phyloP scores from a whole-genome alignment of 306 rosid species.

The Castanea mollissima region DNA sequence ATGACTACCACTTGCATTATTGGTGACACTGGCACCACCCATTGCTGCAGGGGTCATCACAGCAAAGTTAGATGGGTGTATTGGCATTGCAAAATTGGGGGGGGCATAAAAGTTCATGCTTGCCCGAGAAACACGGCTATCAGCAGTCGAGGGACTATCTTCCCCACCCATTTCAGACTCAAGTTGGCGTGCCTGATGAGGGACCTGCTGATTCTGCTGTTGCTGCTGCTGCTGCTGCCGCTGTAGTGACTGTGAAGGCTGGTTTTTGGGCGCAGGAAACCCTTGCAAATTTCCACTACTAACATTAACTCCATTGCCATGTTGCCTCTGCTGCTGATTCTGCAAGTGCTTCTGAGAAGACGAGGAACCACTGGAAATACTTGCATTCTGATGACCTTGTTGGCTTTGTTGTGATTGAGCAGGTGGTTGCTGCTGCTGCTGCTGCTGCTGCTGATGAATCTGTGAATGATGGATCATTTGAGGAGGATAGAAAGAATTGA shows the following conservation, averaged over 20 bases:
- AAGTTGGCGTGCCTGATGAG: conserved; percentile 61
- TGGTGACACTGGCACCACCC: conserved; percentile 25
- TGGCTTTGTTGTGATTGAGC: conserved; percentile 67
- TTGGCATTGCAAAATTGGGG: conserved; percentile 70
- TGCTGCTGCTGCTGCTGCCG: conserved; percentile 53
- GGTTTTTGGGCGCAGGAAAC: conserved; percentile 67
- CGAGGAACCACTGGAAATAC: conserved; percentile 65
- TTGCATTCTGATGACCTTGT: conserved; percentile 68
- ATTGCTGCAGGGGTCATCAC: conserved; percentile 63
- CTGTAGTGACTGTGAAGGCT: conserved; percentile 47
- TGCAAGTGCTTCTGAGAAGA: conserved; percentile 87
- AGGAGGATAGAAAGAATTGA: conserved; percentile 76
- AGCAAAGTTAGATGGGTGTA: conserved; percentile 70
- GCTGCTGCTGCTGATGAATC: conserved; percentile 53
- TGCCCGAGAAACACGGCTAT: conserved; percentile 59
- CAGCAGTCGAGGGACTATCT: conserved; percentile 88
- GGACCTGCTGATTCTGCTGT: conserved; percentile 49
- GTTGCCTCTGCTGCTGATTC: conserved; percentile 75
- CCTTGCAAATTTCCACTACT: conserved; percentile 66
- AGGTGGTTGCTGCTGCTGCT: conserved; percentile 56
- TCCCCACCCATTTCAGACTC: conserved; percentile 81
- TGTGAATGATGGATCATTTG: conserved; percentile 90
- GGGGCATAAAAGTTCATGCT: conserved; percentile 71
- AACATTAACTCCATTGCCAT: conserved; percentile 44
- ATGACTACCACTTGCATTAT: conserved; percentile 43